Base-by-base conservation (phyloP, 768 basidiomycete genomes). In the Russula griseocarnosa region DNA sequence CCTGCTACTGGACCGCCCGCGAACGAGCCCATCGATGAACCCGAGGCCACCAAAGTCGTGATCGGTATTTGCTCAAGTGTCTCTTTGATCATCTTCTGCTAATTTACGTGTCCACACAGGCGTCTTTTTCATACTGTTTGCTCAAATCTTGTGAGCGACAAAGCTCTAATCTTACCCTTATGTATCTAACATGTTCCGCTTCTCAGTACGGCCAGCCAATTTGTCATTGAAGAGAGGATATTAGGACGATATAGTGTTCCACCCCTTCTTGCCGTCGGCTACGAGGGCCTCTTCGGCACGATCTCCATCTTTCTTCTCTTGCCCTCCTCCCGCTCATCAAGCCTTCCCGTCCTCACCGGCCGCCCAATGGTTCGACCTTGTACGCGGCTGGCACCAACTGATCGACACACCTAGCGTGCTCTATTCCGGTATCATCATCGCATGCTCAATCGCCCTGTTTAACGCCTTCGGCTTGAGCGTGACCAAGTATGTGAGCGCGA, bases 151-250 rank as follows among this genome's bases (percentile, higher is more conserved):
- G 91, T 93, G 73, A 80, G 88, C 72, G 46, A 61, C 44, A 65
- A 20, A 38, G 62, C n/a, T 63, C 18, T 16, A 63, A 42, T 44
- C 66, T 67, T 52, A 52, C 54, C 63, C 61, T 62, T 61, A 47
- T 60, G 46, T 34, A 38, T 26, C 55, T 50, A 34, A 42, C 58
- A 26, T 42, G 24, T 34, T 20, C 51, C 54, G 55, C 56, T 30
- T 26, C 63, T 30, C 73, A 94, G 92, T 78, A 90, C 92, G 32
- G 94, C 94, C 60, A 84, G 86, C 11, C 94, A 95, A 73, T 95
- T 95, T 72, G 95, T 98, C 51, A 82, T 97, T 18, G 97, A 98
- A 81, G 96, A 98, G 77, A 95, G 91, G 79, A 94, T 98, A 69
- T 87, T 98, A 88, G 79, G 84, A 71, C 83, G 82, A 55, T 95